Base-by-base conservation (phyloP, 2,329 filamentous ascomycete genomes). In the Coniochaeta sp. region DNA sequence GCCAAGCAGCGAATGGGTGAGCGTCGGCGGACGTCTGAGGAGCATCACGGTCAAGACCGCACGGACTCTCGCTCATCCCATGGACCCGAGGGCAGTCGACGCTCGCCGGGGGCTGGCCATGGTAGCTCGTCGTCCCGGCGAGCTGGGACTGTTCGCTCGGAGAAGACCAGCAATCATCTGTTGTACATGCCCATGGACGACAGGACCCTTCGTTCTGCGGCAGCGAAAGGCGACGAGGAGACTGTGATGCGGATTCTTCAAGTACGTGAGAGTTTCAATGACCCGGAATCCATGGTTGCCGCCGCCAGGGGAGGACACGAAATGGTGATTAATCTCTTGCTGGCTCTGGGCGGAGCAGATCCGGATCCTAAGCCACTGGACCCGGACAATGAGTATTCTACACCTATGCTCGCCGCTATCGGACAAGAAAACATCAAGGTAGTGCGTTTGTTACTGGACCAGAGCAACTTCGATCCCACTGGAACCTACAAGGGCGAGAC, bases 321-420 rank as follows among this genome's bases (percentile, higher is more conserved):
- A 60, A 82, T 92, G 52, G 87, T 95, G 22, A 82, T 96, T 55
- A 89, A 91, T 62, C 79, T 96, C 26, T 69, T 91, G 48, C 68
- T 90, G 38, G 86, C 85, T 8, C 72, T 90, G 57, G 86, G 86
- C 3, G 74, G 78, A 48, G 79, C 79, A 12, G 80, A 82, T 50
- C 76, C 80, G 0, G 89, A 94, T 60, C 90, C 90, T 28, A 74
- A 79, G 6, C 81, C 88, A 12, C 68, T 91, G 46, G 62, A 74
- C 8, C 76, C 78, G 27, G 74, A 77, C 26, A 70, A 78, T 38
- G 91, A 94, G 52, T 85, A 88, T 61, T 87, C 91, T 49, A 97
- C 92, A 1, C 94, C 94, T 1, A 95, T 99, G 76, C 79, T 96
- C 32, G 91, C 91, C 53, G 91, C 94, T 1, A 96, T 99, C 57